Evolutionary conservation across 305 asterid species (phyloP).

Genomic region (Fraxinus sp.): DNA sequence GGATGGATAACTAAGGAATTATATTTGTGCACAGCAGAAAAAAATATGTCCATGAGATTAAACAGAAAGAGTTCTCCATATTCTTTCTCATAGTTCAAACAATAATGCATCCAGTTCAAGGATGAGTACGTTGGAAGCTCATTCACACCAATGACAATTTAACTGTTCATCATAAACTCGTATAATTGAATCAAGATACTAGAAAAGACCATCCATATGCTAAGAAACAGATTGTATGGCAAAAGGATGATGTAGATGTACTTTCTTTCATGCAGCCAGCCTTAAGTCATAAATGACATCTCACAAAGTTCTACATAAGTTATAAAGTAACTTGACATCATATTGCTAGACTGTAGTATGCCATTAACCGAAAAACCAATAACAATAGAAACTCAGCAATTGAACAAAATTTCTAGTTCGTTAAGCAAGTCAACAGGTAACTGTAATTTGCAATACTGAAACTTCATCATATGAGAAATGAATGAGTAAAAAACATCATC

Average conservation of each 20-base stretch:
- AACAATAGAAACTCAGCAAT: conserved; percentile 1
- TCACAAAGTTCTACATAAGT: background rate
- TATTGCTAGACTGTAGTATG: background rate
- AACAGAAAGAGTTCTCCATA: background rate
- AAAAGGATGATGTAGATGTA: background rate
- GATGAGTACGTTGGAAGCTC: background rate
- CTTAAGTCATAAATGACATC: background rate
- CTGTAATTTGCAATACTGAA: conserved; percentile 6
- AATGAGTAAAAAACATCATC: conserved; percentile 18
- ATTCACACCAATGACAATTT: background rate
- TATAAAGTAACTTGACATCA: conserved; percentile 7
- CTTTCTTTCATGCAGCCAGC: conserved; percentile 1
- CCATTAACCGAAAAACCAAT: background rate
- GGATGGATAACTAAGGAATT: background rate
- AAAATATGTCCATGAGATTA: background rate
- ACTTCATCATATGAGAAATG: background rate
- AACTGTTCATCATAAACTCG: background rate
- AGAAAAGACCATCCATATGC: background rate
- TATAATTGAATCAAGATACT: background rate
- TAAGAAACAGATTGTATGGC: background rate
- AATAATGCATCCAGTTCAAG: background rate
- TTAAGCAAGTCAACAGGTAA: background rate
- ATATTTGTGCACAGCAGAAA: background rate
- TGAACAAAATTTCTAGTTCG: background rate
- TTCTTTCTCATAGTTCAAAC: background rate